A percentile compares a stretch with the other conserved stretches of the same genome.
Conservation (phyloP, 306 rosid species). For the Quercus berberidifolia region DNA sequence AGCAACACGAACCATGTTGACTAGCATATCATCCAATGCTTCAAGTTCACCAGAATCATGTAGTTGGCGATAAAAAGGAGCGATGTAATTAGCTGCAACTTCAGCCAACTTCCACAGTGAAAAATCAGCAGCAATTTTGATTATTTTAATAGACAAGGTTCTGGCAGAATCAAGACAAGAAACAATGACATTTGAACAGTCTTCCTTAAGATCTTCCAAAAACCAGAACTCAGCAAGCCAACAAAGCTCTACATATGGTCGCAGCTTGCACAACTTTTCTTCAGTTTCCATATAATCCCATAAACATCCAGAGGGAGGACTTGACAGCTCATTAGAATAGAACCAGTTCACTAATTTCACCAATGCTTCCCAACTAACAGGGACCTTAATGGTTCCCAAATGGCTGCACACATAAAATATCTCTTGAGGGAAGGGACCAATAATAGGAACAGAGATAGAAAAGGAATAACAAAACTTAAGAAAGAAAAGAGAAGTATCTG, state of each 20-base stretch:
- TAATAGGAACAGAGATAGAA: not conserved
- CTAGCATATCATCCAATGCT: constrained; percentile 57
- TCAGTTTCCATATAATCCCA: constrained; percentile 70
- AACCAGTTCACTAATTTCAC: constrained; percentile 63
- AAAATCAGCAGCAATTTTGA: constrained; percentile 54
- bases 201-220: constrained; percentile 53
- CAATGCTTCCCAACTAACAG: constrained; percentile 76
- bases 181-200: constrained; percentile 54
- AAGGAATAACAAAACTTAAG: constrained; percentile 3
- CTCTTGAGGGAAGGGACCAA: not conserved
- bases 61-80: constrained; percentile 69
- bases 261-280: constrained; percentile 57
- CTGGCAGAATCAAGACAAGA: constrained; percentile 55
- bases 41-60: constrained; percentile 71
- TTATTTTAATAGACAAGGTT: constrained; percentile 45
- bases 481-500: constrained; percentile 1
- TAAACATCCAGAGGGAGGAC: constrained; percentile 68
- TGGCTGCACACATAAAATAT: constrained; percentile 44
- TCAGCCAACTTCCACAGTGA: constrained; percentile 70
- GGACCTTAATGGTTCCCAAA: constrained; percentile 51
- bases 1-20: constrained; percentile 59
- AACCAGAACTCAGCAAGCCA: constrained; percentile 85
- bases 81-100: constrained; percentile 52
- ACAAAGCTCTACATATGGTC: constrained; percentile 70
- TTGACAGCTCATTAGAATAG: constrained; percentile 62